phyloP scores from a whole-genome alignment of 2,329 filamentous ascomycete genomes.

The Penicillium occitanis region DNA sequence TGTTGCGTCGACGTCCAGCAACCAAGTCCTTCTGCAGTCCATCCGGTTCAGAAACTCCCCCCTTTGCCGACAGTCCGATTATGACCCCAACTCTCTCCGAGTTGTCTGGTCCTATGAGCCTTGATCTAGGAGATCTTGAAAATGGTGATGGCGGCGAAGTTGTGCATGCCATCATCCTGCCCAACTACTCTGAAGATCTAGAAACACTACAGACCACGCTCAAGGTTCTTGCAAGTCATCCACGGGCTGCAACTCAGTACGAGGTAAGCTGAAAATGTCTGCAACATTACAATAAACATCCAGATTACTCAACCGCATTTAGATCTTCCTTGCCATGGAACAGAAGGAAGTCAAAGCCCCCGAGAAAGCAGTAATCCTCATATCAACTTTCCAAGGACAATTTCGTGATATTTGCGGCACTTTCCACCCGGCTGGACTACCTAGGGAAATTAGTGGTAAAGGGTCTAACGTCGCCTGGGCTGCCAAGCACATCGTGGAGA shows the following conservation, averaged over 20 bases:
- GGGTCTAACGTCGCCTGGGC: constrained; percentile 74
- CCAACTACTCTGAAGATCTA: constrained; percentile 72
- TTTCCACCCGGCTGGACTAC: constrained; percentile 64
- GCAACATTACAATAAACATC: not conserved
- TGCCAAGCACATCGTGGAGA: constrained; percentile 42
- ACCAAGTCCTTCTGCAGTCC: not conserved
- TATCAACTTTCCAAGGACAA: constrained; percentile 62
- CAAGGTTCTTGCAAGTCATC: constrained; percentile 66
- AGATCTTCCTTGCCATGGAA: constrained; percentile 75
- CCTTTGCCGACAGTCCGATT: constrained; percentile 21
- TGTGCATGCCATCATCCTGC: constrained; percentile 67
- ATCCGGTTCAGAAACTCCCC: not conserved
- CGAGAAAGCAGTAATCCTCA: constrained; percentile 61
- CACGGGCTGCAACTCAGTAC: constrained; percentile 62
- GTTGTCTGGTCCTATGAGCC: constrained; percentile 9
- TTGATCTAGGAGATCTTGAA: constrained; percentile 50
- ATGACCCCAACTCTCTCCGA: constrained; percentile 18
- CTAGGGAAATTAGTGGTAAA: constrained; percentile 69
- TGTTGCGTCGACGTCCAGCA: constrained; percentile 25
- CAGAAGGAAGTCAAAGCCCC: constrained; percentile 62
- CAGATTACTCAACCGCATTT: not conserved
- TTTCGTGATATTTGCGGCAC: constrained; percentile 69
- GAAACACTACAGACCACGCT: constrained; percentile 68
- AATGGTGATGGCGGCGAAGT: constrained; percentile 53
- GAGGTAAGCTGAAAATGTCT: constrained; percentile 59